Evolutionary conservation across 345 rosid species (phyloP).

Genomic region (Eucalyptus guilfoylei): DNA sequence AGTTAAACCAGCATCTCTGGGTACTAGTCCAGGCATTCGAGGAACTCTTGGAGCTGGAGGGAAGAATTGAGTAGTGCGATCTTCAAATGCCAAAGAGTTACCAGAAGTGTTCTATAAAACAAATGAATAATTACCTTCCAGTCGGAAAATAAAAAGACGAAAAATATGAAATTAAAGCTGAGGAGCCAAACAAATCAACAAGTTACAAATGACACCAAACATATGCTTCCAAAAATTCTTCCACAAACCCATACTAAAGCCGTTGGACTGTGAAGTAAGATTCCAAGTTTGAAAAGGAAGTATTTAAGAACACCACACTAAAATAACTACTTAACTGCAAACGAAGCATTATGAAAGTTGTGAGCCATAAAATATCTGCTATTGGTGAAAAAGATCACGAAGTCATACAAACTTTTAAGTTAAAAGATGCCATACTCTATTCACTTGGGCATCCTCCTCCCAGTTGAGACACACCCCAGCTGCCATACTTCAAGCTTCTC

Average conservation of each 20-base stretch:
- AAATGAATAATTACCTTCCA: not conserved
- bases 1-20: not conserved
- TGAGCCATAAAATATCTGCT: not conserved
- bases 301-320: not conserved
- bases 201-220: not conserved
- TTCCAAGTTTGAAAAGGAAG: not conserved
- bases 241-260: not conserved
- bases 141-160: not conserved
- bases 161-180: not conserved
- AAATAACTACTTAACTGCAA: not conserved
- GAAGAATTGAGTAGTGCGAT: not conserved
- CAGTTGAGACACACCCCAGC: conserved; percentile 78
- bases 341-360: not conserved
- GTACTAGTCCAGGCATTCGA: not conserved
- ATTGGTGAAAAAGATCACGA: not conserved
- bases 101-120: not conserved
- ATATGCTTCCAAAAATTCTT: not conserved
- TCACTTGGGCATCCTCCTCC: conserved; percentile 63
- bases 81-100: not conserved
- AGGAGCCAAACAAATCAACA: not conserved
- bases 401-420: not conserved
- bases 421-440: conserved; percentile 15
- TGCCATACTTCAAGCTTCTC: conserved; percentile 52
- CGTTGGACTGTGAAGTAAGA: not conserved
- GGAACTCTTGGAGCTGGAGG: not conserved